A percentile compares a stretch with the other conserved stretches of the same genome.
These are phyloP conservation scores for Chalciporus chontae DNA, from an alignment of 768 basidiomycete genomes.

Conservation along the genomic window DNA sequence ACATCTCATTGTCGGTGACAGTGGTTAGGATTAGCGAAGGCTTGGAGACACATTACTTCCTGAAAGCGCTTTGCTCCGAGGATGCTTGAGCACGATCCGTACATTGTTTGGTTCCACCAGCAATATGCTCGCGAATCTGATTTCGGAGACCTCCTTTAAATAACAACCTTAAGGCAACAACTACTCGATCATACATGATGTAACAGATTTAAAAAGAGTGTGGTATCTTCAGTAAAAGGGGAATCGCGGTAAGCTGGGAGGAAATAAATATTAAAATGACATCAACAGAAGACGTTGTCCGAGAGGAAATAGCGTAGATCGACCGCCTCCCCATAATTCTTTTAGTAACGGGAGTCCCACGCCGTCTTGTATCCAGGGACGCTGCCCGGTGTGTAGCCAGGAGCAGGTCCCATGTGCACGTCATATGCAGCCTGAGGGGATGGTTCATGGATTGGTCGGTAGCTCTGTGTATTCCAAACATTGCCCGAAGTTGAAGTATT, in stretches of 20 bases:
- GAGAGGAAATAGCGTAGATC: not conserved
- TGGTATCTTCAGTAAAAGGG: not conserved
- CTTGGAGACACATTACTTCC: slow-evolving; percentile 46
- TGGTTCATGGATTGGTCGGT: slow-evolving; percentile 24
- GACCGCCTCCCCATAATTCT: not conserved
- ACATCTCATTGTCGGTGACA: slow-evolving; percentile 16
- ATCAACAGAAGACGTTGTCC: not conserved
- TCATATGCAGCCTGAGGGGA: slow-evolving; percentile 28
- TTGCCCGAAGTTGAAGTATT: not conserved
- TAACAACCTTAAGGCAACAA: not conserved
- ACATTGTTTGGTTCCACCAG: too few species aligned
- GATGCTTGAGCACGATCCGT: not conserved
- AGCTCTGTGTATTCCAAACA: slow-evolving; percentile 13
- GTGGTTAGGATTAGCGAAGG: slow-evolving; percentile 34
- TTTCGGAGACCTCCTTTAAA: not conserved
- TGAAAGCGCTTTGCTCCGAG: slow-evolving; percentile 9
- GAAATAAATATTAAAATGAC: not conserved
- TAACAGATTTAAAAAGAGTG: not conserved
- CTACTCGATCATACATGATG: not conserved
- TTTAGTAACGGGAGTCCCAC: slow-evolving; percentile 23
- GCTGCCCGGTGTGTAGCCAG: slow-evolving; percentile 12
- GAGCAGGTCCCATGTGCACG: slow-evolving; percentile 20
- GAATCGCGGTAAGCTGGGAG: not conserved
- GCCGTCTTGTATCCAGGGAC: slow-evolving; percentile 21
- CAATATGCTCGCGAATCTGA: too few species aligned